Evolutionary conservation across 306 rosid species (phyloP), one percentile per base, ranked within the genome.

Genomic region (Boehmeria nivea): DNA sequence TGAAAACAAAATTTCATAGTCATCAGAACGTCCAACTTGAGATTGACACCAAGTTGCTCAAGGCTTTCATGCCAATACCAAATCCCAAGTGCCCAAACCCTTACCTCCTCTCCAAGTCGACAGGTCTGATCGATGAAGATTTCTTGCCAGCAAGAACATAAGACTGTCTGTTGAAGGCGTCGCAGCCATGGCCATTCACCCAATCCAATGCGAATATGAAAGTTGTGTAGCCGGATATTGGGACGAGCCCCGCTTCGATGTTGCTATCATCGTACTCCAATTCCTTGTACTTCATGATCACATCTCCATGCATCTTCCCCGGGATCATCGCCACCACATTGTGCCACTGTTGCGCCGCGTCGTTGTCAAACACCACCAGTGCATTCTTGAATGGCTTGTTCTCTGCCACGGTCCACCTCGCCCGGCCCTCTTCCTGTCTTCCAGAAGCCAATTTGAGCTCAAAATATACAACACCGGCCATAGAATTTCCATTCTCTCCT

Each of bases 301-400:
- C 94, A 50, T 93, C 96, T 14, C 63, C 43, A 2, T 66, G 87
- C 0, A 81, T 71, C 38, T 87, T 91, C 8, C 99, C 99, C 0
- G 96, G 96, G 20, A 87, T 81, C 93, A 72, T 61, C 14, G 75
- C 73, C 22, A 96, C 95, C 56, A 93, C 96, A 50, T 72, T 75
- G 28, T 66, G 70, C 99, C 96, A 91, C 70, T 94, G 63, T 33
- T 91, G 96, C 9, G 93, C 87, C 1, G 83, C 70, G 21, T 91
- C 95, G 64, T 76, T 78, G 22, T 85, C 96, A 60, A 61, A 66
- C 51, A 87, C 63, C 0, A 96, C 99, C 45, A 91, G 79, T 36
- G 99, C 96, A 67, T 87, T 87, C 38, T 91, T 96, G 47, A 91
- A 91, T 40, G 70, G 10, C 36, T 91, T 91, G 84, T 91, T 91